Conservation (phyloP, 2,329 filamentous ascomycete species). For the Cladosporium sp. region DNA sequence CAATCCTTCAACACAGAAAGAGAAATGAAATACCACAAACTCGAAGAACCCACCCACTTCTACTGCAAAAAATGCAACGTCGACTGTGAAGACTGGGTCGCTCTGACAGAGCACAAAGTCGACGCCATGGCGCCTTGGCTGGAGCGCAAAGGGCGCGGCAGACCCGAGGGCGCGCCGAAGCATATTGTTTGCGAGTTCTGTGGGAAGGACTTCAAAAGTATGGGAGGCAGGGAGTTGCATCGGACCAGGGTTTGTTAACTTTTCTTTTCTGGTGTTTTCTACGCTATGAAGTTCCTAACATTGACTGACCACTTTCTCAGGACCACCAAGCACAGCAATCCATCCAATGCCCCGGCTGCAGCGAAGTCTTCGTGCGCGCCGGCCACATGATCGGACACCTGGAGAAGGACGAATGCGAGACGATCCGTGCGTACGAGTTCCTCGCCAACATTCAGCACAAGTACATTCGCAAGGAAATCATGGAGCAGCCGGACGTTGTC, state of each 20-base stretch:
- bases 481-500: slow-evolving; percentile 25
- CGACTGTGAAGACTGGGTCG: slow-evolving; percentile 31
- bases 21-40: slow-evolving; percentile 51
- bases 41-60: slow-evolving; percentile 35
- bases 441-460: slow-evolving; percentile 48
- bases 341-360: slow-evolving; percentile 51
- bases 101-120: slow-evolving; percentile 30
- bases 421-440: slow-evolving; percentile 41
- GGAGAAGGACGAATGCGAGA: slow-evolving; percentile 47
- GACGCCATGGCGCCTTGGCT: slow-evolving; percentile 28
- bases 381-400: slow-evolving; percentile 50
- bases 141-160: slow-evolving; percentile 17
- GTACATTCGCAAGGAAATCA: slow-evolving; percentile 38
- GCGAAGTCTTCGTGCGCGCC: slow-evolving; percentile 43
- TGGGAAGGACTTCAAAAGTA: slow-evolving; percentile 51
- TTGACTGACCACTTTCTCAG: slow-evolving; percentile 27
- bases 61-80: slow-evolving; percentile 44
- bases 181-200: slow-evolving; percentile 55
- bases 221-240: slow-evolving; percentile 48
- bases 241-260: slow-evolving; percentile 42
- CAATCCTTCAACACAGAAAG: slow-evolving; percentile 41
- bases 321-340: slow-evolving; percentile 46
- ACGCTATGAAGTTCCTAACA: neutral
- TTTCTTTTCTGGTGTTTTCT: no score
- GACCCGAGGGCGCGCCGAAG: slow-evolving; percentile 21